These are phyloP conservation scores for Aspergillus sp. DNA, from an alignment of 2,329 filamentous ascomycete species.

Conservation along the genomic window DNA sequence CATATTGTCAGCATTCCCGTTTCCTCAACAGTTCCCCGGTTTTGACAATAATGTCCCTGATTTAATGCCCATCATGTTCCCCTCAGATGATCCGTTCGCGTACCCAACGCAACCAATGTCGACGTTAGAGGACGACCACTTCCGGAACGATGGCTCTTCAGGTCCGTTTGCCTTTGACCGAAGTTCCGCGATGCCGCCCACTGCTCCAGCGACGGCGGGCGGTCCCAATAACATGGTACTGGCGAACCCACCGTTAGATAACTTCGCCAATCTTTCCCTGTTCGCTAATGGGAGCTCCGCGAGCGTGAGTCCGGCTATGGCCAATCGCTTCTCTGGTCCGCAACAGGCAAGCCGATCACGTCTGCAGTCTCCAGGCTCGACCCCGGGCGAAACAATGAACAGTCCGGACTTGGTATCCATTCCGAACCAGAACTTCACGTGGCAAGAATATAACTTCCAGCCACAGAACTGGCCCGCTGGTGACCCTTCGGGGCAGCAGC, in stretches of 20 bases:
- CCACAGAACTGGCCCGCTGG: constrained; percentile 9
- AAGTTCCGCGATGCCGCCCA: constrained; percentile 7
- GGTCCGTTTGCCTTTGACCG: constrained; percentile 19
- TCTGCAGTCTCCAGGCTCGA: constrained; percentile 26
- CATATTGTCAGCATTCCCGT: constrained; percentile 18
- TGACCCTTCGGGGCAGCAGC: constrained; percentile 7
- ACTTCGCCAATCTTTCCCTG: constrained; percentile 18
- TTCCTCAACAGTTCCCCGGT: constrained; percentile 27
- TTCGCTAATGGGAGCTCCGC: constrained; percentile 15
- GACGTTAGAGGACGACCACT: constrained; percentile 37
- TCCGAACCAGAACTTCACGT: constrained; percentile 34
- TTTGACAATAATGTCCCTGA: constrained; percentile 33
- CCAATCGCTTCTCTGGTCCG: constrained; percentile 18
- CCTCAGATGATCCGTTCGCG: constrained; percentile 43
- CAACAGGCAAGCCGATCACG: constrained; percentile 18
- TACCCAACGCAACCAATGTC: constrained; percentile 44
- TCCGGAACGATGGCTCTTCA: constrained; percentile 22
- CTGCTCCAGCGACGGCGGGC: constrained; percentile 10
- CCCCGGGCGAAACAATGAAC: constrained; percentile 22
- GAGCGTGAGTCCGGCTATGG: constrained; percentile 19
- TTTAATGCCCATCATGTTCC: constrained; percentile 45
- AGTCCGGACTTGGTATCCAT: constrained; percentile 37
- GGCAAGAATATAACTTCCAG: constrained; percentile 33
- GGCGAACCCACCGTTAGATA: constrained; percentile 20
- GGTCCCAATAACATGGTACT: constrained; percentile 8